These are phyloP conservation scores for Fusarium sp. DNA, from an alignment of 2,329 filamentous ascomycete genomes.

Conservation along the genomic window DNA sequence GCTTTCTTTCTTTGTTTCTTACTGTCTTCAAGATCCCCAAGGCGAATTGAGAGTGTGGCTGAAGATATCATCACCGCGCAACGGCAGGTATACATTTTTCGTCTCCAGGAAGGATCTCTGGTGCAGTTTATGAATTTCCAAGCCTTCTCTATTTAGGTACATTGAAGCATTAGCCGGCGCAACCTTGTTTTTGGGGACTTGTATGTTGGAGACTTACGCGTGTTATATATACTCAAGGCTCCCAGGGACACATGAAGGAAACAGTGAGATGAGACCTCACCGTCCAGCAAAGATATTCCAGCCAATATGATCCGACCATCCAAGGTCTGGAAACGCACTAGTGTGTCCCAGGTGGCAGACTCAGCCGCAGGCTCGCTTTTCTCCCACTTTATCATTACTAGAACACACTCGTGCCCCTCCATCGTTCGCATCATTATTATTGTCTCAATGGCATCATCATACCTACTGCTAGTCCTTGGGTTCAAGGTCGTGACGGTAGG, in stretches of 20 bases:
- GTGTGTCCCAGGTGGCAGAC: neutral
- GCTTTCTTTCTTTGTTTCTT: neutral
- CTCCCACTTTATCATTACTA: neutral
- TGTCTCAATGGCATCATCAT: neutral
- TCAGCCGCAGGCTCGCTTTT: neutral
- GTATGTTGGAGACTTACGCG: neutral
- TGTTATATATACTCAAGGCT: neutral
- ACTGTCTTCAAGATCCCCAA: accelerated
- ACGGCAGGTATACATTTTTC: neutral
- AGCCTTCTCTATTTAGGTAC: neutral
- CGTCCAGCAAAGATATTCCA: neutral
- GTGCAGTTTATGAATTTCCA: neutral
- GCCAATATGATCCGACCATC: neutral
- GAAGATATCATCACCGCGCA: neutral
- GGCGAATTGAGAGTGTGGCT: neutral
- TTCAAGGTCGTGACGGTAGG: neutral
- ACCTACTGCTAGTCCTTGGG: neutral
- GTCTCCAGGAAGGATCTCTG: neutral
- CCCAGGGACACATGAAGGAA: neutral
- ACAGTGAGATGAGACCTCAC: neutral
- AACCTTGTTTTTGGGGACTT: neutral
- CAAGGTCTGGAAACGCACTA: neutral
- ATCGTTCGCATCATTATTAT: neutral
- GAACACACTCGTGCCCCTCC: no score
- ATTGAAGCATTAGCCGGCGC: neutral